A percentile compares a stretch with the other conserved stretches of the same genome.
Conservation (phyloP, 495 filamentous ascomycete genomes). For the Parmelia sp. region DNA sequence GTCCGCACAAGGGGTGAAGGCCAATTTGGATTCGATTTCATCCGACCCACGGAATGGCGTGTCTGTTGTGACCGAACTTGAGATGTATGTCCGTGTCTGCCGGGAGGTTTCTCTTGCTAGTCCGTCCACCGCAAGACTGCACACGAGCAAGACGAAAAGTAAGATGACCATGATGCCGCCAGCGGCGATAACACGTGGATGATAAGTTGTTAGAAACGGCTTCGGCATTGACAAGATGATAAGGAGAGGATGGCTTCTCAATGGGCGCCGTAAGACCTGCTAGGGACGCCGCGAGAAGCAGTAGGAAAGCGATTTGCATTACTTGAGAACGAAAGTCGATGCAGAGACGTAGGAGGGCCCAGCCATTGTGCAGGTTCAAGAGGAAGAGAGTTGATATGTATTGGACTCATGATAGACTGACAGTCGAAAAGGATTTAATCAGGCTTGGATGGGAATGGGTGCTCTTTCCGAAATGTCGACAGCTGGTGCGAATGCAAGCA, state of each 20-base stretch:
- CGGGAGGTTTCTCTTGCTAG: not conserved
- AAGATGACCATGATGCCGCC: slow-evolving; percentile 19
- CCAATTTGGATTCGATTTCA: too few species aligned
- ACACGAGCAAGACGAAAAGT: slow-evolving; percentile 18
- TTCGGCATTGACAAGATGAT: not conserved
- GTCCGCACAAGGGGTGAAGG: slow-evolving; percentile 4
- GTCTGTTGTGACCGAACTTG: not conserved
- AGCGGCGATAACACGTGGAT: slow-evolving; percentile 10
- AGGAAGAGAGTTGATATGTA: not conserved
- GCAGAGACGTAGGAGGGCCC: not conserved
- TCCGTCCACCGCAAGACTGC: slow-evolving; percentile 7
- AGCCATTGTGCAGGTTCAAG: slow-evolving; percentile 1
- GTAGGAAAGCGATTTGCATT: slow-evolving; percentile 8
- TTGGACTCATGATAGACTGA: not conserved
- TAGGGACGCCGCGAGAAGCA: slow-evolving; percentile 19
- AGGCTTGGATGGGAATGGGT: not conserved
- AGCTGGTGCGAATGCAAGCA: not conserved
- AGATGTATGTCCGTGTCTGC: slow-evolving; percentile 1
- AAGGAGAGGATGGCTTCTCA: slow-evolving; percentile 3
- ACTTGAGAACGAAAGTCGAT: slow-evolving; percentile 4
- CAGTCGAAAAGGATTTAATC: not conserved
- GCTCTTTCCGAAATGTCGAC: not conserved
- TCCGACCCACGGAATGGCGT: slow-evolving; percentile 5
- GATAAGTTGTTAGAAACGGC: not conserved
- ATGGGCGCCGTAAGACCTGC: slow-evolving; percentile 16